Base-by-base conservation (phyloP, 495 filamentous ascomycete species). In the Entonaema liquescens region DNA sequence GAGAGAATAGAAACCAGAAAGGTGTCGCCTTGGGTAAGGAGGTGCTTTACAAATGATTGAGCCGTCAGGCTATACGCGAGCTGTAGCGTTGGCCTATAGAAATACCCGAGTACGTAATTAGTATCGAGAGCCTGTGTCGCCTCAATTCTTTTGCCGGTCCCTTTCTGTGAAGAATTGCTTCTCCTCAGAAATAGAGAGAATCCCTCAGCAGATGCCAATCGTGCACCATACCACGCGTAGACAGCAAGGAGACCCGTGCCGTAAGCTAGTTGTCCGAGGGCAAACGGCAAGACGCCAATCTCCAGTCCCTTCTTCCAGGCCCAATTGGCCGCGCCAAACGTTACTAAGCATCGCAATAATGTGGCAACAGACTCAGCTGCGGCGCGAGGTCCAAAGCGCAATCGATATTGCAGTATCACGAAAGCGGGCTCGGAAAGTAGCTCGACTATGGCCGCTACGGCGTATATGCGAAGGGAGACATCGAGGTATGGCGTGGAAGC, bases 11-110 rank as follows among this genome's bases (percentile, higher is more conserved):
- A 86, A 35, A 99, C 90, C 31, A 98, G 87, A 74, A 98, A 87
- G 9, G 92, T 90, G 83, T 99, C 95, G 29, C 94, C 95, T 79
- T 97, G 93, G 0, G 96, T 98, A 25, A 98, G 88, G 60, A 98
- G 65, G 78, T 98, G 93, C 75, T 99, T 99, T 36, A 98, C 83
- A 13, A 90, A 75, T 23, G 90, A 92, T 78, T 99, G 95, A n/a
- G 93, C 81, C 82, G 92, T 93, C 65, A 98, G 85, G 69, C 86
- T 94, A 9, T 82, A 84, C n/a, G 89, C 89, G 6, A 98, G 85
- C 28, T 83, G 83, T 40, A 91, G 77, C 9, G 95, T 83, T 3
- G 84, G 87, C 36, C 83, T 80, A 29, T 90, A 91, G 74, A 97
- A 92, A 71, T 87, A 88, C 11, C 84, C 85, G 17, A 88, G 67